Conservation (phyloP, 2,329 filamentous ascomycete genomes). For the Calonectria montana region DNA sequence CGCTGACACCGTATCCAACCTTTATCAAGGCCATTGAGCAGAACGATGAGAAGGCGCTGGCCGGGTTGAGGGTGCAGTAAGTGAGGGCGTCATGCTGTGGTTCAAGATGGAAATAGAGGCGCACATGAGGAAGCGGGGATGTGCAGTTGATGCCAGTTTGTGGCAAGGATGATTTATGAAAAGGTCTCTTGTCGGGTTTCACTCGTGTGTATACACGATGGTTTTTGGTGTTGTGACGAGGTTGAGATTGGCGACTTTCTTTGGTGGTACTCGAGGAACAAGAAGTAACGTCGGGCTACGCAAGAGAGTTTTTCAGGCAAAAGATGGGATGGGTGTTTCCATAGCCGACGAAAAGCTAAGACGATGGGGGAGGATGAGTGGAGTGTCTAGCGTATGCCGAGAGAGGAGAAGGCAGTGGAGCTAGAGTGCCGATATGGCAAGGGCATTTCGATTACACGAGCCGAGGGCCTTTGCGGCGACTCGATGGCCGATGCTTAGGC, state of each 20-base stretch:
- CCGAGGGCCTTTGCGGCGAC: slow-evolving; percentile 16
- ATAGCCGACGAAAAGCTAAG: neutral
- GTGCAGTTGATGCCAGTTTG: neutral
- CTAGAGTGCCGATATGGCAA: slow-evolving; percentile 14
- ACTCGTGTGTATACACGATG: neutral
- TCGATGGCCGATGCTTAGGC: neutral
- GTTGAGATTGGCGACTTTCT: neutral
- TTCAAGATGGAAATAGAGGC: neutral
- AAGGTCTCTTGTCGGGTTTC: neutral
- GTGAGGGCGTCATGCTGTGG: neutral
- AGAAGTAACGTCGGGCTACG: neutral
- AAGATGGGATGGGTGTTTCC: neutral
- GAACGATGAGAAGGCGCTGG: slow-evolving; percentile 64
- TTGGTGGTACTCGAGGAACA: neutral
- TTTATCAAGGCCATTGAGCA: slow-evolving; percentile 77
- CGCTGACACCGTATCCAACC: slow-evolving; percentile 86
- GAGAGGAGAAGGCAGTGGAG: neutral
- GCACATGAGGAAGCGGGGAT: neutral
- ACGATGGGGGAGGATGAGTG: neutral
- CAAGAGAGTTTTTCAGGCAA: neutral
- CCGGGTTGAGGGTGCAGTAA: slow-evolving; percentile 49
- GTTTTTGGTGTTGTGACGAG: neutral
- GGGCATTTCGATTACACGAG: slow-evolving; percentile 15
- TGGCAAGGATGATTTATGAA: neutral
- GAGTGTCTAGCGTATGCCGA: neutral